Percentiles rank a stretch among this genome's conserved stretches.
Evolutionary conservation across 495 filamentous ascomycete species (phyloP).

Genomic region (Copromyces sp.): DNA sequence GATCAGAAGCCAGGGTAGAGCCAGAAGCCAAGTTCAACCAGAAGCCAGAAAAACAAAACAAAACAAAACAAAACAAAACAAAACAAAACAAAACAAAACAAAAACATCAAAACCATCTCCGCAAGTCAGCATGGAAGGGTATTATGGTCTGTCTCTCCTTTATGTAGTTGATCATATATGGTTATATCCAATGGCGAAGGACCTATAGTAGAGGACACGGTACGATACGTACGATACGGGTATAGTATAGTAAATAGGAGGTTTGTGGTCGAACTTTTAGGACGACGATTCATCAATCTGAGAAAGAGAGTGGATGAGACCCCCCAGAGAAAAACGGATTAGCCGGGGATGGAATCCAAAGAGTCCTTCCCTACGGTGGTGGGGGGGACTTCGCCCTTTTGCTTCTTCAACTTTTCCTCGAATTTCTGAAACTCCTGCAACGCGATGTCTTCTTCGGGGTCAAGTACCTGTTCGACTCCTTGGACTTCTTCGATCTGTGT

Average conservation of each 20-base stretch:
- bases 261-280: neutral
- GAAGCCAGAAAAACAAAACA: neutral
- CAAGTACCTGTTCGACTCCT: constrained; percentile 82
- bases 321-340: constrained; percentile 5
- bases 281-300: neutral
- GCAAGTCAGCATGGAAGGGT: neutral
- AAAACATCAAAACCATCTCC: neutral
- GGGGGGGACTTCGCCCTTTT: constrained; percentile 48
- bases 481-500: constrained; percentile 87
- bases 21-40: too few species aligned
- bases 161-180: neutral
- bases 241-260: neutral
- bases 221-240: neutral
- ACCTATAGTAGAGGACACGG: neutral
- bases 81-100: neutral
- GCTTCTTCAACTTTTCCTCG: constrained; percentile 81
- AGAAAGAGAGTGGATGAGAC: neutral
- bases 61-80: neutral
- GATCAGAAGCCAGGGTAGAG: neutral
- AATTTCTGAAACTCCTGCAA: constrained; percentile 89
- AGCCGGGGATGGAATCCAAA: constrained; percentile 50
- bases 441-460: constrained; percentile 85
- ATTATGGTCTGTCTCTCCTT: neutral
- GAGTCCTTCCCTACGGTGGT: constrained; percentile 56
- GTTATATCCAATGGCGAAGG: neutral